Percentiles rank a stretch among this genome's conserved stretches.
These are phyloP conservation scores for Stachybotrys chartarum DNA, from an alignment of 2,329 filamentous ascomycete genomes.

Conservation along the genomic window DNA sequence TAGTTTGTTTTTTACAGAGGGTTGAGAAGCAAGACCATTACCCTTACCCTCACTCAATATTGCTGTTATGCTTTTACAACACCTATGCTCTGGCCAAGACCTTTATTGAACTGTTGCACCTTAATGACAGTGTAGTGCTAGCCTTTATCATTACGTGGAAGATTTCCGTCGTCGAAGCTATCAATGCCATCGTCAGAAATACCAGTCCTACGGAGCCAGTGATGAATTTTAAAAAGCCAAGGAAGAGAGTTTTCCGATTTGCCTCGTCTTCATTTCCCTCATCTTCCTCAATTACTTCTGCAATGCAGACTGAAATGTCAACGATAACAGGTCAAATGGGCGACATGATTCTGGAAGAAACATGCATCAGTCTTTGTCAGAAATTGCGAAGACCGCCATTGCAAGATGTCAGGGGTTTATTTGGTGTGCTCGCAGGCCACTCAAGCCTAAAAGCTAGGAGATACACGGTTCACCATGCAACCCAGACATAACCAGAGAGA, in stretches of 20 bases:
- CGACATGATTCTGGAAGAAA: not conserved
- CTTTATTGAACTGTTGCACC: no score
- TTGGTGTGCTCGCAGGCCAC: not conserved
- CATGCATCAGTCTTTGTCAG: not conserved
- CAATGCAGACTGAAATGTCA: not conserved
- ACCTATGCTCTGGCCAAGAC: no score
- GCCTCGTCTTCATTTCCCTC: not conserved
- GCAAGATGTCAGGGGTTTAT: not conserved
- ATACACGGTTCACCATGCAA: not conserved
- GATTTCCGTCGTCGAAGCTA: no score
- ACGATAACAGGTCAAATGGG: not conserved
- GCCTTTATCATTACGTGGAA: no score
- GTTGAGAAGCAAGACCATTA: no score
- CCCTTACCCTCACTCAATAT: no score
- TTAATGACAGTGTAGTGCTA: no score
- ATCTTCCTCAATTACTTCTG: not conserved
- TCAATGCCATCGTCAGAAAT: no score
- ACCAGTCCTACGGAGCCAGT: not conserved
- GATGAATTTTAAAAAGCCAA: not conserved
- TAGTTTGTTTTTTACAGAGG: no score
- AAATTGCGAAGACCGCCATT: not conserved
- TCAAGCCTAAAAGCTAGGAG: not conserved
- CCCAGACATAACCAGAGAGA: slow-evolving; percentile 3
- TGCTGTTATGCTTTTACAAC: no score
- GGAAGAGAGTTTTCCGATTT: not conserved